Conservation (phyloP, 345 rosid genomes). For the Sapria himalayana region DNA sequence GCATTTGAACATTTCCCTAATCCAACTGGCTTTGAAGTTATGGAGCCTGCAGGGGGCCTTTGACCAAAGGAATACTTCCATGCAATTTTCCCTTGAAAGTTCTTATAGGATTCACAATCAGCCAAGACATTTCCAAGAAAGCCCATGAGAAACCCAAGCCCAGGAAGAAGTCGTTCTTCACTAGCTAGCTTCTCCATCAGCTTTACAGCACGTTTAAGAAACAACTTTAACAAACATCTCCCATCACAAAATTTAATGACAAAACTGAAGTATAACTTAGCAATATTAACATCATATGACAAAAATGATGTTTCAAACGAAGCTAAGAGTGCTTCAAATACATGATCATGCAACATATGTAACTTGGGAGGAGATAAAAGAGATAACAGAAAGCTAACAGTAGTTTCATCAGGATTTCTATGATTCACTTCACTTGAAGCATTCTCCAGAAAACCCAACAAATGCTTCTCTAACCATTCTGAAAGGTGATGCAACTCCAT, state of each 20-base stretch:
- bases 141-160: slow-evolving; percentile 55
- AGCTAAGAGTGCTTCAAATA: slow-evolving; percentile 63
- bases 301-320: slow-evolving; percentile 69
- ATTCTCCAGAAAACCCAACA: slow-evolving; percentile 48
- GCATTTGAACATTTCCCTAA: slow-evolving; percentile 50
- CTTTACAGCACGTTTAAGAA: slow-evolving; percentile 41
- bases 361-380: slow-evolving; percentile 33
- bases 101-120: slow-evolving; percentile 34
- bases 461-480: slow-evolving; percentile 73
- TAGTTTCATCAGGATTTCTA: slow-evolving; percentile 54
- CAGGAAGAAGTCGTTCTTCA: slow-evolving; percentile 55
- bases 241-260: slow-evolving; percentile 64
- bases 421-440: slow-evolving; percentile 21
- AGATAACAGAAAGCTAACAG: slow-evolving; percentile 47
- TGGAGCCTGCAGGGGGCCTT: slow-evolving; percentile 20
- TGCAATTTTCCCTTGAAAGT: slow-evolving; percentile 19
- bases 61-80: slow-evolving; percentile 32
- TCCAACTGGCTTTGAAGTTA: slow-evolving; percentile 39
- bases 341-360: slow-evolving; percentile 48
- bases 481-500: slow-evolving; percentile 52
- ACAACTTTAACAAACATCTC: slow-evolving; percentile 35
- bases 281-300: slow-evolving; percentile 51
- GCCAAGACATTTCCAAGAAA: slow-evolving; percentile 57
- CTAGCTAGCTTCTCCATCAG: slow-evolving; percentile 60
- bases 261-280: slow-evolving; percentile 59